Evolutionary conservation across 2,329 filamentous ascomycete genomes (phyloP).

Genomic region (Fusarium vanettenii): DNA sequence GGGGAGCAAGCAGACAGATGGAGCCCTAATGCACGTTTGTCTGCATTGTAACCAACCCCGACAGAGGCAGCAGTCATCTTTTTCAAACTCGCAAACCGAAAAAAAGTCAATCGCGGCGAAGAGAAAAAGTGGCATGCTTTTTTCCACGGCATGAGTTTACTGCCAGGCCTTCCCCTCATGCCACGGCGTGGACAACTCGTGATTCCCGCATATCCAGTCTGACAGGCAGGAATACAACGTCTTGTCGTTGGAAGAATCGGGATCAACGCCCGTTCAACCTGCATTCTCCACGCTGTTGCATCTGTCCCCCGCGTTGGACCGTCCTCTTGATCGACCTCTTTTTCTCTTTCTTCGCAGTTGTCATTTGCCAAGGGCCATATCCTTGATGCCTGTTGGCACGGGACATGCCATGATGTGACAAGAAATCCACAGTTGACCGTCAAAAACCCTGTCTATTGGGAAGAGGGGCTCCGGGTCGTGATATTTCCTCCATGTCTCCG

Average conservation of each 20-base stretch:
- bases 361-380: neutral
- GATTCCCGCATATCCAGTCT: slow-evolving; percentile 5
- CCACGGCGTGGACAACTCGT: slow-evolving; percentile 1
- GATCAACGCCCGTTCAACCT: neutral
- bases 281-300: neutral
- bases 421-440: neutral
- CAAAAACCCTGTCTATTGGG: neutral
- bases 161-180: neutral
- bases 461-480: neutral
- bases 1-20: neutral
- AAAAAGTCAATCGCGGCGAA: neutral
- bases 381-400: neutral
- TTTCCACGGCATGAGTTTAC: neutral
- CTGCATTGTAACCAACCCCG: slow-evolving; percentile 1
- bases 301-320: neutral
- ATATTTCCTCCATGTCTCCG: neutral
- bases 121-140: slow-evolving; percentile 1
- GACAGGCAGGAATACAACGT: neutral
- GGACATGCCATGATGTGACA: neutral
- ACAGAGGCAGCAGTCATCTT: neutral
- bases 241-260: neutral
- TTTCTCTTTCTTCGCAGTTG: too few relatives aligned
- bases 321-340: neutral
- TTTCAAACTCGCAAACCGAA: neutral
- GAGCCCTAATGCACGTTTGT: slow-evolving; percentile 4